Evolutionary conservation across 108 stramenopile species (phyloP), one percentile per base, ranked within the genome.

Genomic region (Discostella pseudostelligera): DNA sequence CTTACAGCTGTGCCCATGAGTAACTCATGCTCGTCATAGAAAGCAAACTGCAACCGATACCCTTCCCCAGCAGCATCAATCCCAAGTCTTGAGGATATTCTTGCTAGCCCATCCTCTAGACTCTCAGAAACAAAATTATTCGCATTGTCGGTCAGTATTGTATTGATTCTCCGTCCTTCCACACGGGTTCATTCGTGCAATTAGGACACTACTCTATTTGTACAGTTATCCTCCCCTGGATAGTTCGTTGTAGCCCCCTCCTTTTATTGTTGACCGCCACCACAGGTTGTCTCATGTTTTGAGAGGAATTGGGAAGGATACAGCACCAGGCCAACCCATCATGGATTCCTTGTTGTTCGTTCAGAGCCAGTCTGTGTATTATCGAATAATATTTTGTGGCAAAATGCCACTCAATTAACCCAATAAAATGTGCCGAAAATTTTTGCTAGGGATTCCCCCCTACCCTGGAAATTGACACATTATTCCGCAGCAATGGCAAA

Each of bases 61-160:
- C 62, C 68, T 20, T 74, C 36, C 3, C 72, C 62, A 12, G 72
- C 72, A 20, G 22, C 16, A 36, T 79, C 54, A 4, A 79, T 65
- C 12, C 62, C 56, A 22, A 66, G 59, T 29, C 50, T 50, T 45
- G 49, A 28, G 32, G 60, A 69, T 28, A 47, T n/a, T n/a, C n/a
- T 35, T 53, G n/a, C 96, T n/a, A 96, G 44, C 0, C 69, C 69
- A 61, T 53, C 20, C 2, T 28, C 46, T n/a, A 69, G 50, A 17
- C 16, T 50, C 37, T 59, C 28, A 0, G 69, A 60, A 28, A 60
- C 59, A 25, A 69, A 49, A 32, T 28, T 53, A 13, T 54, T 20
- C 11, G 10, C 37, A 28, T 44, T 29, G 0, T 9, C 50, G 8
- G 58, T 65, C 35, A 62, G n/a, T n/a, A n/a, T n/a, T n/a, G 61